phyloP scores from a whole-genome alignment of 1,284 basidiomycete species.

The Rhodofomes roseus region DNA sequence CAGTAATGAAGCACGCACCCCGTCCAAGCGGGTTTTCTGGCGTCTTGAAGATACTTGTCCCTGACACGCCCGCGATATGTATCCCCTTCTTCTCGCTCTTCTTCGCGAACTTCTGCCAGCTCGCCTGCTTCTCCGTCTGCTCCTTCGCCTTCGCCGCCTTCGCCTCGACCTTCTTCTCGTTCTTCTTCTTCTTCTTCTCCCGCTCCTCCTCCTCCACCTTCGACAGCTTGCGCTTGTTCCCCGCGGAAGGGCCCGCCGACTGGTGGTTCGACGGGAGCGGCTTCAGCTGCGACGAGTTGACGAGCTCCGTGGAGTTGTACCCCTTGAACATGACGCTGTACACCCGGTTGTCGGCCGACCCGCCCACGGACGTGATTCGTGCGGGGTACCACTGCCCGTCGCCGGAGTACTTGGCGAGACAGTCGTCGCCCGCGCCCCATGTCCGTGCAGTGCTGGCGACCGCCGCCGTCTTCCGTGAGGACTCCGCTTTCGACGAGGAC shows the following conservation, averaged over 20 bases:
- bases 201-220: conserved; percentile 86
- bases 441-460: conserved; percentile 47
- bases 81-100: conserved; percentile 96
- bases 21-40: conserved; percentile 90
- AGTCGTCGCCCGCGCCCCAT: conserved; percentile 87
- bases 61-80: conserved; percentile 81
- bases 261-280: conserved; percentile 57
- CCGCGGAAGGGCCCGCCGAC: conserved; percentile 34
- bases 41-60: conserved; percentile 94
- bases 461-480: conserved; percentile 47
- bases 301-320: conserved; percentile 92
- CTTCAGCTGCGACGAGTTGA: conserved; percentile 74
- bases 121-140: conserved; percentile 83
- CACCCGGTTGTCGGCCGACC: conserved; percentile 80
- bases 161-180: conserved; percentile 91
- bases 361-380: conserved; percentile 84
- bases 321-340: conserved; percentile 95
- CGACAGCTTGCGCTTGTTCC: conserved; percentile 73
- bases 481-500: conserved; percentile 56
- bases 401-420: conserved; percentile 86
- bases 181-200: conserved; percentile 92
- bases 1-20: conserved; percentile 43
- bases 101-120: conserved; percentile 98
- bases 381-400: conserved; percentile 93
- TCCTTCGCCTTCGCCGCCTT: conserved; percentile 89